Conservation (phyloP, 768 basidiomycete genomes). For the Suillus sp. region DNA sequence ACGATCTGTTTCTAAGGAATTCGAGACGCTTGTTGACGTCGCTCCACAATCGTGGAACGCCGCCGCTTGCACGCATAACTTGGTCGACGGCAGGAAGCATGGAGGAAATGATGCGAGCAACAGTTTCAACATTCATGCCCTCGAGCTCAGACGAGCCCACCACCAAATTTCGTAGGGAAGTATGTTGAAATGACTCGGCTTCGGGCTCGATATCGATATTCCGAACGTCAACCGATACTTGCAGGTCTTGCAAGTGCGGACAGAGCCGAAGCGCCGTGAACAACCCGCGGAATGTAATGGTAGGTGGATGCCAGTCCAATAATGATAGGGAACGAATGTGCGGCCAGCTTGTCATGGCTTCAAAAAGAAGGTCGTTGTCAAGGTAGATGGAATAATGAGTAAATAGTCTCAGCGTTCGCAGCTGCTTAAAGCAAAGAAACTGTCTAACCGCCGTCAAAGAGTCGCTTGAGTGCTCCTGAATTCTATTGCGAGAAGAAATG, state of each 20-base stretch:
- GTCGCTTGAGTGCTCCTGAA: no score
- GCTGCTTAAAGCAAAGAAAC: background rate
- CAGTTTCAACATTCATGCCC: background rate
- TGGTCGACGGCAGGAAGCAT: background rate
- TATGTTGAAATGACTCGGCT: background rate
- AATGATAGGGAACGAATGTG: background rate
- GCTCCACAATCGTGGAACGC: background rate
- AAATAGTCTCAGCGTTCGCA: background rate
- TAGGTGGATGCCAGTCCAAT: no score
- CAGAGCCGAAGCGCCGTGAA: background rate
- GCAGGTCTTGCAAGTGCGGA: background rate
- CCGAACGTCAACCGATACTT: background rate
- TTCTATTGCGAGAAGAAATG: background rate
- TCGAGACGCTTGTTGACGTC: background rate
- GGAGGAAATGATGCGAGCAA: background rate
- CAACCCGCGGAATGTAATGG: slow-evolving; percentile 2
- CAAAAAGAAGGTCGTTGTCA: background rate
- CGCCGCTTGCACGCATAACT: background rate
- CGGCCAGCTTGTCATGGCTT: slow-evolving; percentile 2
- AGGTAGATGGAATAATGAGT: background rate
- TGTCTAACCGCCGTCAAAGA: background rate
- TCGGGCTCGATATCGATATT: background rate
- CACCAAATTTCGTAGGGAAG: background rate
- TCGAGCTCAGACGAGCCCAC: background rate
- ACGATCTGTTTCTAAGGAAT: background rate